Evolutionary conservation across 1,284 basidiomycete species (phyloP).

Genomic region (Termitomyces sp.): DNA sequence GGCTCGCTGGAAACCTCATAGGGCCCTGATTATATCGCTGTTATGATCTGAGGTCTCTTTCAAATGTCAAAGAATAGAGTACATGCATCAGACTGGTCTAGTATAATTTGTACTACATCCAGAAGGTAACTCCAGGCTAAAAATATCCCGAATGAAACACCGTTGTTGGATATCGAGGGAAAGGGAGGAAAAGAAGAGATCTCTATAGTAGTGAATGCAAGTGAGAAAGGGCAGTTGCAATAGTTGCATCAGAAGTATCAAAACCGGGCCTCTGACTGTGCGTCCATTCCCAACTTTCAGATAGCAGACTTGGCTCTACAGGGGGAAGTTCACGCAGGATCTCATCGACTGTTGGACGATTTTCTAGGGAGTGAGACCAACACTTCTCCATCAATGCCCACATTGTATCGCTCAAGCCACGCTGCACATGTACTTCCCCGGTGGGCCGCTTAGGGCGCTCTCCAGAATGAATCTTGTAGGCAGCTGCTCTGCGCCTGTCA

Average conservation of each 20-base stretch:
- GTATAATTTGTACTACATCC: too few species aligned
- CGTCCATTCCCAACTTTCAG: neutral
- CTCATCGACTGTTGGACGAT: conserved; percentile 6
- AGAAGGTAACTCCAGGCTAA: too few species aligned
- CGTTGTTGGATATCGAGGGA: too few species aligned
- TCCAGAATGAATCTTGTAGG: neutral
- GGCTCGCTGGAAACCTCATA: too few species aligned
- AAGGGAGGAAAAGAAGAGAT: neutral
- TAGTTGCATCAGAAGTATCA: neutral
- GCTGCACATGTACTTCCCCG: conserved; percentile 1
- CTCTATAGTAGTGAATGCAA: neutral
- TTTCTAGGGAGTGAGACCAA: conserved; percentile 12
- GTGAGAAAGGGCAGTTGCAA: conserved; percentile 1
- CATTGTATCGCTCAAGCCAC: conserved; percentile 17
- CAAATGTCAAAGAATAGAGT: too few species aligned
- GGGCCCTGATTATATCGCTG: too few species aligned
- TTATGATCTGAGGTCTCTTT: too few species aligned
- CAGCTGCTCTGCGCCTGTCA: conserved; percentile 2
- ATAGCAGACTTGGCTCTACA: neutral
- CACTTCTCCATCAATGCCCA: conserved; percentile 22
- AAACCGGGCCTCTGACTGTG: neutral
- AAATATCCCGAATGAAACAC: too few species aligned
- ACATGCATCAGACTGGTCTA: too few species aligned
- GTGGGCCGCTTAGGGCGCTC: conserved; percentile 17
- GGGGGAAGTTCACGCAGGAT: conserved; percentile 3